Base-by-base conservation (phyloP, 2,329 filamentous ascomycete genomes). In the Stachybotrys echinatus region DNA sequence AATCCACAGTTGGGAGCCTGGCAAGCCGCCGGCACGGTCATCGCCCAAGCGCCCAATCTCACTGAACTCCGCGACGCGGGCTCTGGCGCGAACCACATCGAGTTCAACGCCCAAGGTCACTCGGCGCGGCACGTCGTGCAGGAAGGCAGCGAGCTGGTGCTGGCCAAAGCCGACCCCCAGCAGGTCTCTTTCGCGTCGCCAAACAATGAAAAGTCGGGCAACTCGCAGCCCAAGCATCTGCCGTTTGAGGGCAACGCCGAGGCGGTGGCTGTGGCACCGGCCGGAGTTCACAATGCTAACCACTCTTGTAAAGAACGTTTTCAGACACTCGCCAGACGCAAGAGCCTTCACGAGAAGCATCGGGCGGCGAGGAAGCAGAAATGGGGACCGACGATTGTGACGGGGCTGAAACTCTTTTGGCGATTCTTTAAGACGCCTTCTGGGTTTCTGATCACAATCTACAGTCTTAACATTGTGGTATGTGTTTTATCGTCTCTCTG, bases 1-100 rank as follows among this genome's bases (percentile, higher is more conserved):
- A 64, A 60, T 45, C 61, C 60, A 3, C 61, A 64, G 51, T 52
- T 64, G 39, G 61, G 61, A 49, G 57, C 61, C 49, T 64, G 61
- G 61, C 61, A 63, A 53, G 61, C 61, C 45, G 55, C 61, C 38
- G 61, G 61, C 45, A 63, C 61, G 17, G 61, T 61, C 42, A 61
- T 64, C 45, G 61, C 61, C 14, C 61, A 63, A 42, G 61, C 61
- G 4, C 61, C 61, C 20, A 62, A 59, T 27, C 55, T 63, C 27
- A 57, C 56, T 0, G 61, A 64, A 50, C 57, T 64, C 6, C 59
- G 61, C 46, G 60, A 61, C 45, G 49, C 58, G 18, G 52, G 60
- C 18, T 56, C 54, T 1, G 61, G 61, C 43, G 61, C 56, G 45
- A 46, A 47, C 49, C 60, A 63, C 50, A 64, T 64, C 49, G 50